Conservation (phyloP, 805 yeast genomes). For the Saturnispora besseyi region DNA sequence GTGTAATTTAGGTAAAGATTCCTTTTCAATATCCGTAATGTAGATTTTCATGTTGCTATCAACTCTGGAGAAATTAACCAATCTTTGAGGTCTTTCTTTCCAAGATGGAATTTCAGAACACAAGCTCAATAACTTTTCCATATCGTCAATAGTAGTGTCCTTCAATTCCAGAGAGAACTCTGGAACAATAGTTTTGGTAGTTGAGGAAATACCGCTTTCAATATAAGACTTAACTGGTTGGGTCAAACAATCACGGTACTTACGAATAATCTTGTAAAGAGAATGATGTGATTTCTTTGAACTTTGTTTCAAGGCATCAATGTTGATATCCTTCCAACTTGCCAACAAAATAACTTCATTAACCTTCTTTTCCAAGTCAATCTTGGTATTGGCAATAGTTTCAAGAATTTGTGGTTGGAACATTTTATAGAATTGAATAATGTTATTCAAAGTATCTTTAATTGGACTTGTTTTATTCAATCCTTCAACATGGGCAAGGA, state of each 20-base stretch:
- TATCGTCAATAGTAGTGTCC: conserved; percentile 1
- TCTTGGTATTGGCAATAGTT: conserved; percentile 37
- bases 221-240: conserved; percentile 45
- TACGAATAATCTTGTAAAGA: conserved; percentile 74
- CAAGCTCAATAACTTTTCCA: conserved; percentile 9
- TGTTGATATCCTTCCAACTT: conserved; percentile 94
- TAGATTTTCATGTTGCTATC: conserved; percentile 49
- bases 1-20: conserved; percentile 39
- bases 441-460: conserved; percentile 43
- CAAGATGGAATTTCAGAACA: conserved; percentile 37
- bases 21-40: conserved; percentile 26
- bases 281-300: conserved; percentile 81
- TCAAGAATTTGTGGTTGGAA: conserved; percentile 45
- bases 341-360: conserved; percentile 81
- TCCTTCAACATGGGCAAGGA: conserved; percentile 42
- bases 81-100: conserved; percentile 46
- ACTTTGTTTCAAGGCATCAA: conserved; percentile 88
- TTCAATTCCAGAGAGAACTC: not conserved
- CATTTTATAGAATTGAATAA: conserved; percentile 57
- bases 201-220: conserved; percentile 44
- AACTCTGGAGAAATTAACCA: conserved; percentile 43
- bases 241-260: conserved; percentile 58
- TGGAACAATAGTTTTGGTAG: conserved; percentile 5
- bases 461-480: conserved; percentile 23
- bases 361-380: conserved; percentile 64